Evolutionary conservation across 441 rosid species (phyloP), one percentile per base, ranked within the genome.

Genomic region (Erodium trifolium): DNA sequence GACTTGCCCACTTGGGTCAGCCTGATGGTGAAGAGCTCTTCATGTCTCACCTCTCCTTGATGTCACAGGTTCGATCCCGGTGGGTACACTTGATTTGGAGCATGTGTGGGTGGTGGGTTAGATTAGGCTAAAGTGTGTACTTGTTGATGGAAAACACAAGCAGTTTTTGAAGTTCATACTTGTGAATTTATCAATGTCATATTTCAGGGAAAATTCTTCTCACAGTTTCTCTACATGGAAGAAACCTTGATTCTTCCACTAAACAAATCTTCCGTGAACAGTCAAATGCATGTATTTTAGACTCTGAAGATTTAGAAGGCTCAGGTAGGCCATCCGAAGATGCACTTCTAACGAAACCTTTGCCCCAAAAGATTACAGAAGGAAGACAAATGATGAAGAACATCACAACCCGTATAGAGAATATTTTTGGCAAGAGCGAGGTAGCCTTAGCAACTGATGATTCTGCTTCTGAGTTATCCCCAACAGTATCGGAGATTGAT

Each of bases 191-290:
- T 41, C 47, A 13, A 49, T 49, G 55, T 13, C 1, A 2, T 49
- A 4, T 49, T 75, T 70, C 87, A 90, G 98, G 96, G 47, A 88
- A 84, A 78, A 84, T 92, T 67, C 92, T 90, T 39, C 82, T 92
- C 9, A 71, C 82, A 6, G 43, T 86, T 47, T 90, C 90, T 66
- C 69, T 90, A 79, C 79, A 73, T 69, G 85, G 87, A 59, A 82
- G 85, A 64, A 69, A 72, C 66, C 73, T 79, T 11, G 75, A 72
- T 39, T 57, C 62, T 51, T 70, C 81, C 17, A 71, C 35, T 9
- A 75, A 72, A n/a, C 78, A 55, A 51, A 37, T 70, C 16, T 63
- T 43, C 34, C 27, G 23, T 76, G 78, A 77, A 51, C 70, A 78
- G 75, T 75, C 82, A 31, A 68, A 79, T 66, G 55, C 72, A 16